Conservation (phyloP, 2,329 filamentous ascomycete genomes). For the Ophiostoma australiae region DNA sequence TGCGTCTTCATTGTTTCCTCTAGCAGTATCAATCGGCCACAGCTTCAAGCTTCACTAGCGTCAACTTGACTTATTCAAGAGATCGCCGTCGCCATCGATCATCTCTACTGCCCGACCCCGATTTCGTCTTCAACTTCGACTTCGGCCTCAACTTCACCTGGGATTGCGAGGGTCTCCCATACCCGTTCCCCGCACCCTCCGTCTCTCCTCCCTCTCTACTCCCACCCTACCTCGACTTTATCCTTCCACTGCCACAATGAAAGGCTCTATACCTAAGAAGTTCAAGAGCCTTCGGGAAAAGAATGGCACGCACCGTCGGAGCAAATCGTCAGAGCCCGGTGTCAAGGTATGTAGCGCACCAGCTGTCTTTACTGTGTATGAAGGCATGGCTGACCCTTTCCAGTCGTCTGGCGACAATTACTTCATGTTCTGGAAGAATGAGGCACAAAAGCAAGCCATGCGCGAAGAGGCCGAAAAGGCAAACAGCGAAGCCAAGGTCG, state of each 20-base stretch:
- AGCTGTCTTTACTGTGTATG: neutral
- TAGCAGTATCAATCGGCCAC: neutral
- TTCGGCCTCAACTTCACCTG: neutral
- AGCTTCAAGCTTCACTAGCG: neutral
- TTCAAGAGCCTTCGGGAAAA: conserved; percentile 69
- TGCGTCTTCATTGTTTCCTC: neutral
- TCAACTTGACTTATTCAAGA: neutral
- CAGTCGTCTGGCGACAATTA: conserved; percentile 53
- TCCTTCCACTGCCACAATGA: conserved; percentile 41
- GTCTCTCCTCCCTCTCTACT: neutral
- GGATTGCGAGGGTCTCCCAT: conserved; percentile 12
- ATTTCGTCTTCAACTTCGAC: neutral
- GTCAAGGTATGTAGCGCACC: conserved; percentile 44
- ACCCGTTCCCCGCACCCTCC: neutral
- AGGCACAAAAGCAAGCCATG: conserved; percentile 51
- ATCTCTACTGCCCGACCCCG: too few relatives aligned
- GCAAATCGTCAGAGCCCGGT: conserved; percentile 51
- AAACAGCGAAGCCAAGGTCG: conserved; percentile 24
- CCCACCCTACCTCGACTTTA: neutral
- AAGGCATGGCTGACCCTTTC: neutral
- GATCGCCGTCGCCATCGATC: neutral
- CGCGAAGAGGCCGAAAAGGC: conserved; percentile 51
- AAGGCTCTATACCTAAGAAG: conserved; percentile 52
- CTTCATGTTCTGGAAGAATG: conserved; percentile 59
- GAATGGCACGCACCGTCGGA: conserved; percentile 48